Evolutionary conservation across 495 filamentous ascomycete species (phyloP).

Genomic region (Astrothelium macrocarpum): DNA sequence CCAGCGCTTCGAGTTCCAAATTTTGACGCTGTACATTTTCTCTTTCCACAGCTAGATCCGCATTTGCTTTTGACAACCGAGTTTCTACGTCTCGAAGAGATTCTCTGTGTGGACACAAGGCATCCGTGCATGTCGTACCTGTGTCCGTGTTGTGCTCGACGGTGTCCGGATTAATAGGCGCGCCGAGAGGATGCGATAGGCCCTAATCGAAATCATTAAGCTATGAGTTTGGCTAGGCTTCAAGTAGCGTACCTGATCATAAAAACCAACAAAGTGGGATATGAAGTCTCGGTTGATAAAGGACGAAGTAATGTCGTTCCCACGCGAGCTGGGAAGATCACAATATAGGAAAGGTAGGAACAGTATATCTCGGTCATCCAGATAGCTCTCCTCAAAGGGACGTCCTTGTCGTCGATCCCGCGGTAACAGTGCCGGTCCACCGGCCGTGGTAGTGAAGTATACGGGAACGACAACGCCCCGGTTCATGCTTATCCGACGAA

Average conservation of each 20-base stretch:
- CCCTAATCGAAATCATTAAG: too few relatives aligned
- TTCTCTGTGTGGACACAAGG: neutral
- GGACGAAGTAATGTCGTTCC: conserved; percentile 12
- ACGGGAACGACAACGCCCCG: neutral
- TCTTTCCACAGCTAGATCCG: neutral
- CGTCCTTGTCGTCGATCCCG: neutral
- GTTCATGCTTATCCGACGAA: neutral
- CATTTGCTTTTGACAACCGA: neutral
- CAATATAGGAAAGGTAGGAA: neutral
- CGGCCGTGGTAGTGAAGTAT: neutral
- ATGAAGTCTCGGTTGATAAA: conserved; percentile 18
- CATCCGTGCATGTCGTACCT: neutral
- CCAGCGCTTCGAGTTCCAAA: neutral
- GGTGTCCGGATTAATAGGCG: neutral
- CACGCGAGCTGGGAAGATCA: neutral
- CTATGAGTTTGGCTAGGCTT: too few relatives aligned
- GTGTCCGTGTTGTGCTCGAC: neutral
- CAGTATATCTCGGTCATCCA: neutral
- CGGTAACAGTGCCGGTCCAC: neutral
- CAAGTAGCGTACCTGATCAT: conserved; percentile 8
- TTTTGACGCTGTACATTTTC: neutral
- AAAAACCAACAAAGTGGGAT: conserved; percentile 16
- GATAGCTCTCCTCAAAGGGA: neutral
- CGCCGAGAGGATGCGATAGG: too few relatives aligned
- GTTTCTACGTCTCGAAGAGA: neutral